These are phyloP conservation scores for Tillandsia leiboldiana DNA, from an alignment of 176 grass and related monocot genomes.

Conservation along the genomic window DNA sequence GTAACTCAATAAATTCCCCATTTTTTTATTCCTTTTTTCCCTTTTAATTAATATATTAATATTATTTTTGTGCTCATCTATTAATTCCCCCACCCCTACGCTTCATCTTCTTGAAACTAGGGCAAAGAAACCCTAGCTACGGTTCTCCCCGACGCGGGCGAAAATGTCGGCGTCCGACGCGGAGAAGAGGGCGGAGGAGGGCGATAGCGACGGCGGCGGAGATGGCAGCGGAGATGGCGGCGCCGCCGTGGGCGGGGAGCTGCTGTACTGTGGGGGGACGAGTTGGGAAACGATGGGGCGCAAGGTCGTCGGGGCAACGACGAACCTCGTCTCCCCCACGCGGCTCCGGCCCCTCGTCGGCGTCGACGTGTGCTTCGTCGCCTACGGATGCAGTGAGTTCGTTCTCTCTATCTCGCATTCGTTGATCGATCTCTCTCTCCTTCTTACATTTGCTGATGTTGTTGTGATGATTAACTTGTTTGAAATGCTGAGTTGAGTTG, in stretches of 20 bases:
- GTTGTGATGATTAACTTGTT: too few species aligned
- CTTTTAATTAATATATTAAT: neutral
- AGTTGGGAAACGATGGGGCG: constrained; percentile 58
- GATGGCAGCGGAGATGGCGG: neutral
- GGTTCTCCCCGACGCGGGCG: neutral
- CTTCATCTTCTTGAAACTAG: constrained; percentile 42
- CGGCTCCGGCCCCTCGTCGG: constrained; percentile 67
- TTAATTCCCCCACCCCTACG: neutral
- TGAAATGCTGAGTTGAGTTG: too few species aligned
- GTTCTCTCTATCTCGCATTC: neutral
- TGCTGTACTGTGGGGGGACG: constrained; percentile 81
- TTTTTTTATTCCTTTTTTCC: neutral
- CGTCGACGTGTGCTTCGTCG: constrained; percentile 77
- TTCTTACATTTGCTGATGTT: neutral
- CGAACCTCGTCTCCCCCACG: constrained; percentile 67
- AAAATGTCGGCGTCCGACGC: constrained; percentile 56
- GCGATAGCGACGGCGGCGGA: neutral
- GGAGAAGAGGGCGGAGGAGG: constrained; percentile 35
- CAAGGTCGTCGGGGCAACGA: constrained; percentile 30
- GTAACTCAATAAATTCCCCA: constrained; percentile 4
- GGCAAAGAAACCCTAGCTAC: constrained; percentile 24
- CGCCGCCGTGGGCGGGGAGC: constrained; percentile 35
- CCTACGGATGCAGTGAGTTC: constrained; percentile 68
- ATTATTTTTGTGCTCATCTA: constrained; percentile 23
- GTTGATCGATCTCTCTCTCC: neutral